Evolutionary conservation across 257 asterid genomes (phyloP).

Genomic region (Nicotiana attenuata): DNA sequence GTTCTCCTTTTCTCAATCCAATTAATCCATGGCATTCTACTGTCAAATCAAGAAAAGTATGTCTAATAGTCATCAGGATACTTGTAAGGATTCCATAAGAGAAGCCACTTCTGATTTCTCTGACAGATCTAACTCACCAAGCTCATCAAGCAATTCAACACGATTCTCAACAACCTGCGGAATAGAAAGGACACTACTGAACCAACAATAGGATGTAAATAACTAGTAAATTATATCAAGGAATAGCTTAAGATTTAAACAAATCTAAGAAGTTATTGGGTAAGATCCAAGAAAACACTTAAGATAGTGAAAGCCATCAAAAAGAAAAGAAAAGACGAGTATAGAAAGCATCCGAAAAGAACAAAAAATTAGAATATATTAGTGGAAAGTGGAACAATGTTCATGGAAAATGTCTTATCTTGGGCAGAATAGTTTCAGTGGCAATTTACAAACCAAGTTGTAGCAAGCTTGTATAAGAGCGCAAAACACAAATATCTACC

Average conservation of each 20-base stretch:
- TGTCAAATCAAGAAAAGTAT: background rate
- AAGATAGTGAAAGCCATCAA: background rate
- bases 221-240: background rate
- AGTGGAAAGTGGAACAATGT: background rate
- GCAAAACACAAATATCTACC: background rate
- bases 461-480: background rate
- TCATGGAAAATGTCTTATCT: background rate
- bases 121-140: slow-evolving; percentile 45
- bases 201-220: background rate
- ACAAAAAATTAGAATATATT: background rate
- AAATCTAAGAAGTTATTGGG: background rate
- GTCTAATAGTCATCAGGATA: slow-evolving; percentile 43
- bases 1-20: background rate
- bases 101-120: slow-evolving; percentile 51
- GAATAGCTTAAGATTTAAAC: background rate
- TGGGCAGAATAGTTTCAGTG: background rate
- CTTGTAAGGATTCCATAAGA: slow-evolving; percentile 53
- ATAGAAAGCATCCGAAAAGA: background rate
- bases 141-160: slow-evolving; percentile 56
- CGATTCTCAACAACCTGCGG: slow-evolving; percentile 90
- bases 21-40: background rate
- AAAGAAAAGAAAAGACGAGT: background rate
- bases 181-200: background rate
- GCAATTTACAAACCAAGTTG: background rate
- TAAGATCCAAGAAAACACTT: background rate